These are phyloP conservation scores for Neurospora sublineolata DNA, from an alignment of 495 filamentous ascomycete genomes.

Conservation along the genomic window DNA sequence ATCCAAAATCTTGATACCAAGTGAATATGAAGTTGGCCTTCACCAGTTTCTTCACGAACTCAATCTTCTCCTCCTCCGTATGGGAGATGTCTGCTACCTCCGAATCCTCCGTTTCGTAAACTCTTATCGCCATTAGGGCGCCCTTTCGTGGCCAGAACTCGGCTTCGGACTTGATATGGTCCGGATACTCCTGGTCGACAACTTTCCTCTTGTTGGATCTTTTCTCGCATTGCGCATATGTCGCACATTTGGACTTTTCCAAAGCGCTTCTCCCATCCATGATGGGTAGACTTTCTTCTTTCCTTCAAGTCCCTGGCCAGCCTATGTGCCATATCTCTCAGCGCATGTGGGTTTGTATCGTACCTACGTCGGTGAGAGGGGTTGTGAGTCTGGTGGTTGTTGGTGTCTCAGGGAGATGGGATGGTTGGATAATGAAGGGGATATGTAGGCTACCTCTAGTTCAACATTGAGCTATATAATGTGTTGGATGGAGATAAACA, in stretches of 20 bases:
- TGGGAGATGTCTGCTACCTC: not conserved
- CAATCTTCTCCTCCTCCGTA: not conserved
- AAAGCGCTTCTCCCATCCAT: not conserved
- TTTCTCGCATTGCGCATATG: conserved; percentile 3
- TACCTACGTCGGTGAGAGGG: too few species aligned
- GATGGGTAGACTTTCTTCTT: not conserved
- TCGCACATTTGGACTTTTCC: conserved; percentile 18
- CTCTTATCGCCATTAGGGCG: not conserved
- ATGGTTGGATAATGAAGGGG: too few species aligned
- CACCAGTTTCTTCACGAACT: not conserved
- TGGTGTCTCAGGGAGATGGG: too few species aligned
- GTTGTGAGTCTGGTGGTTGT: too few species aligned
- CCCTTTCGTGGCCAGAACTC: not conserved
- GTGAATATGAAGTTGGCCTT: not conserved
- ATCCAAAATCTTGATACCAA: too few species aligned
- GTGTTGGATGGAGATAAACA: too few species aligned
- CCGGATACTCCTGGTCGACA: not conserved
- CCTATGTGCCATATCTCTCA: too few species aligned
- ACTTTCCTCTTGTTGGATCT: not conserved
- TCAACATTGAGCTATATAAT: too few species aligned
- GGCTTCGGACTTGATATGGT: not conserved
- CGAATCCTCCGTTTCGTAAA: not conserved
- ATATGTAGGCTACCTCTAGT: too few species aligned
- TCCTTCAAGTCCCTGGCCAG: too few species aligned
- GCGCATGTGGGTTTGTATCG: too few species aligned